Evolutionary conservation across 2,329 filamentous ascomycete genomes (phyloP).

Genomic region (Diaporthe vexans): DNA sequence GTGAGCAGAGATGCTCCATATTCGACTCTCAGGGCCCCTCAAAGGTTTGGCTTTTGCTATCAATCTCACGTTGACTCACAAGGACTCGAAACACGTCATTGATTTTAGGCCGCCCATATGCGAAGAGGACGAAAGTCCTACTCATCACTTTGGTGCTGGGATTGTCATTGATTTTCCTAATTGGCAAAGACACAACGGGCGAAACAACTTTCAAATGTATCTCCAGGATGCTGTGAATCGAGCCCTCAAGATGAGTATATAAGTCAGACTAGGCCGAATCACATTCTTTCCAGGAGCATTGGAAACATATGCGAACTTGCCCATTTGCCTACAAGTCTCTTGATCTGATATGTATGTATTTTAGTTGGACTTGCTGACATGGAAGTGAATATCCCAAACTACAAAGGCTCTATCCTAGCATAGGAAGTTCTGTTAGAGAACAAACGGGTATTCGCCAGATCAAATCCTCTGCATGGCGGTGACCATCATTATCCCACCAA

Average conservation of each 20-base stretch:
- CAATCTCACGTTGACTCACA: neutral
- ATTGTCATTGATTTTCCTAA: neutral
- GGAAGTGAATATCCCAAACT: neutral
- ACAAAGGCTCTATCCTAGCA: neutral
- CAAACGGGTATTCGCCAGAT: too few species aligned
- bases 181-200: too few species aligned
- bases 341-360: neutral
- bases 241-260: neutral
- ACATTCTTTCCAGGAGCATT: neutral
- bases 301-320: neutral
- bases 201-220: too few species aligned
- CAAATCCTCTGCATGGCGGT: neutral
- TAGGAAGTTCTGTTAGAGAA: neutral
- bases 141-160: neutral
- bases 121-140: neutral
- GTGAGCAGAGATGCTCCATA: neutral
- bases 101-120: too few species aligned
- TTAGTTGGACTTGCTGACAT: neutral
- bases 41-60: neutral
- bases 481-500: too few species aligned
- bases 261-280: neutral
- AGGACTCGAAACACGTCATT: too few species aligned
- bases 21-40: neutral
- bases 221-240: neutral
- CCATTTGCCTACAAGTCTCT: neutral